phyloP scores from a whole-genome alignment of 2,329 filamentous ascomycete genomes.

The Colletotrichum kahawae region DNA sequence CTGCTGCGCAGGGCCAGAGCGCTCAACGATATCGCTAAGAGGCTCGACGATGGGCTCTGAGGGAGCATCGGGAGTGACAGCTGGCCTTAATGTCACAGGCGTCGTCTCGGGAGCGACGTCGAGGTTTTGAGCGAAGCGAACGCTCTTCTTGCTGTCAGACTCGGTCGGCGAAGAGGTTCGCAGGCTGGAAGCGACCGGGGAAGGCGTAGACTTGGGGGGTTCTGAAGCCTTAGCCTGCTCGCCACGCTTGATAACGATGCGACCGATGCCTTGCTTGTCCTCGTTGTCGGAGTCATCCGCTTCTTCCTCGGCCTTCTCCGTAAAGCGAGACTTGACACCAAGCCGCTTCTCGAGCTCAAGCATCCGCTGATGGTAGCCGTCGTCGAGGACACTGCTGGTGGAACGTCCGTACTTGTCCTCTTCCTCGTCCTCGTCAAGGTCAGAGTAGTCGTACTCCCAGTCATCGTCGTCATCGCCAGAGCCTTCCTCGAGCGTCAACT shows the following conservation, averaged over 20 bases:
- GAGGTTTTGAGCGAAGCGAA: slow-evolving; percentile 78
- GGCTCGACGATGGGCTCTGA: slow-evolving; percentile 47
- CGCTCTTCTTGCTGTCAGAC: slow-evolving; percentile 65
- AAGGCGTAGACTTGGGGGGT: not conserved
- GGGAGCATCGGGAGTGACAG: slow-evolving; percentile 7
- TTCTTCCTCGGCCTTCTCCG: slow-evolving; percentile 38
- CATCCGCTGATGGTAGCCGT: slow-evolving; percentile 84
- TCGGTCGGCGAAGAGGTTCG: slow-evolving; percentile 15
- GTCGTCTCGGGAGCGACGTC: slow-evolving; percentile 64
- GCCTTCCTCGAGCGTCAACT: slow-evolving; percentile 81
- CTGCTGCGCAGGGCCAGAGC: slow-evolving; percentile 32
- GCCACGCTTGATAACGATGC: slow-evolving; percentile 52
- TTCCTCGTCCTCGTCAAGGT: slow-evolving; percentile 64
- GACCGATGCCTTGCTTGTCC: slow-evolving; percentile 58
- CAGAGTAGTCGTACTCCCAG: slow-evolving; percentile 53
- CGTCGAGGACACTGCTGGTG: slow-evolving; percentile 68
- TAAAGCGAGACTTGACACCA: slow-evolving; percentile 58
- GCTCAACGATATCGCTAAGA: slow-evolving; percentile 59
- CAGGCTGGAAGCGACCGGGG: slow-evolving; percentile 20
- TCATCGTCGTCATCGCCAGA: slow-evolving; percentile 55
- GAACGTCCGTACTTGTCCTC: slow-evolving; percentile 81
- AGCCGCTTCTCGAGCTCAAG: slow-evolving; percentile 81
- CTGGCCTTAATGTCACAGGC: not conserved
- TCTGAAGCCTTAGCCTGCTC: not conserved
- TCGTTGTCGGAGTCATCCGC: slow-evolving; percentile 37